Conservation (phyloP, 139 green algal species). For the Volvox reticuliferus region DNA sequence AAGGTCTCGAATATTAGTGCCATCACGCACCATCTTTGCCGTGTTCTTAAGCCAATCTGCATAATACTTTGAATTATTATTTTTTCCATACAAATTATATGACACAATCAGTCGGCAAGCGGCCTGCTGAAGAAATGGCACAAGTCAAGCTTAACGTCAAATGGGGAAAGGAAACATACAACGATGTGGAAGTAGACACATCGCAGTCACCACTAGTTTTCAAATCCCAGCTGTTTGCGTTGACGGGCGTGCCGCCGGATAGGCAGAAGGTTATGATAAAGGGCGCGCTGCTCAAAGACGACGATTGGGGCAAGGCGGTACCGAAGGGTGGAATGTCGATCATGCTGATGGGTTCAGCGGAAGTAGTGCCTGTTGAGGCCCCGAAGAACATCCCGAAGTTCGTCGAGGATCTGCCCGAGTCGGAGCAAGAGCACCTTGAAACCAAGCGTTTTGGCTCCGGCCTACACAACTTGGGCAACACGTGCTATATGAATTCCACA, state of each 20-base stretch:
- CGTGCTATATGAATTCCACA: slow-evolving; percentile 98
- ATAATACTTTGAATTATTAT: neutral
- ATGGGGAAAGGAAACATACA: slow-evolving; percentile 93
- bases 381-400: slow-evolving; percentile 83
- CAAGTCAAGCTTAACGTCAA: slow-evolving; percentile 90
- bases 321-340: slow-evolving; percentile 91
- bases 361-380: slow-evolving; percentile 76
- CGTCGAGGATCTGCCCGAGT: slow-evolving; percentile 95
- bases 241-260: slow-evolving; percentile 94
- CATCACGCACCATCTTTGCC: too few relatives aligned
- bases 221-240: slow-evolving; percentile 96
- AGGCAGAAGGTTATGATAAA: slow-evolving; percentile 99
- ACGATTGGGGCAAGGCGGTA: slow-evolving; percentile 88
- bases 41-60: neutral
- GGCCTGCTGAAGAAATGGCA: slow-evolving; percentile 40
- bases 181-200: slow-evolving; percentile 91
- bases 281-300: slow-evolving; percentile 94
- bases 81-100: slow-evolving; percentile 8
- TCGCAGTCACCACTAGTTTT: slow-evolving; percentile 85
- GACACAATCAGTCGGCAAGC: slow-evolving; percentile 10
- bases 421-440: slow-evolving; percentile 76
- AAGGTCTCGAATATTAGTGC: neutral
- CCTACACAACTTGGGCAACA: slow-evolving; percentile 97
- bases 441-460: slow-evolving; percentile 85
- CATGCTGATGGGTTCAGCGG: slow-evolving; percentile 97